These are phyloP conservation scores for Lactarius tabidus DNA, from an alignment of 768 basidiomycete genomes.

Conservation along the genomic window DNA sequence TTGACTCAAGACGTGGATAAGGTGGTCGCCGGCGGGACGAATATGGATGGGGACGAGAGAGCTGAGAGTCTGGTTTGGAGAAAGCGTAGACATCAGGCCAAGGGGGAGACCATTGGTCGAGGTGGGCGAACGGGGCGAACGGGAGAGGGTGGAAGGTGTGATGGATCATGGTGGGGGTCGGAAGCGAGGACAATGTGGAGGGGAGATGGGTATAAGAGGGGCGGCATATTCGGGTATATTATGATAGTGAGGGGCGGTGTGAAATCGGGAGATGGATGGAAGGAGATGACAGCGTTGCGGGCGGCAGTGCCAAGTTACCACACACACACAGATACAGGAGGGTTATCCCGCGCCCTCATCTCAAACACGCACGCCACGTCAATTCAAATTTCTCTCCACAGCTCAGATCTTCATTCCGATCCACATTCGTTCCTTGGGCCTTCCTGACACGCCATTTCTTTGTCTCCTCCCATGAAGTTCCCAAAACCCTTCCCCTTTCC, in stretches of 20 bases:
- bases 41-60: conserved; percentile 3
- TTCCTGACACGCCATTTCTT: too few relatives aligned
- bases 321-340: background rate
- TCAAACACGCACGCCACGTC: conserved; percentile 16
- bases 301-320: conserved; percentile 3
- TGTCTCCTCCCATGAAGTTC: conserved; percentile 10
- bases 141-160: conserved; percentile 24
- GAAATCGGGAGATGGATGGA: conserved; percentile 23
- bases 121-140: conserved; percentile 27
- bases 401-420: background rate
- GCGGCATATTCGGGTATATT: conserved; percentile 23
- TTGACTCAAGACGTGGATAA: background rate
- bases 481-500: conserved; percentile 1
- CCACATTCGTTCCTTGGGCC: background rate
- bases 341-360: background rate
- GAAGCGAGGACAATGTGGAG: conserved; percentile 21
- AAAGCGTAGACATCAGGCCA: conserved; percentile 10
- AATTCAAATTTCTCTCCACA: conserved; percentile 3
- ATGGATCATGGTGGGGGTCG: conserved; percentile 28
- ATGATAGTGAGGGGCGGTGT: conserved; percentile 25
- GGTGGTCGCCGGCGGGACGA: conserved; percentile 3
- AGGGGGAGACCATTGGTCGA: conserved; percentile 23
- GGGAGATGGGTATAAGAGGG: conserved; percentile 23
- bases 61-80: conserved; percentile 17
- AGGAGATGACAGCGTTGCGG: conserved; percentile 21